Evolutionary conservation across 495 filamentous ascomycete species (phyloP).

Genomic region (Aspergillus cristatus): DNA sequence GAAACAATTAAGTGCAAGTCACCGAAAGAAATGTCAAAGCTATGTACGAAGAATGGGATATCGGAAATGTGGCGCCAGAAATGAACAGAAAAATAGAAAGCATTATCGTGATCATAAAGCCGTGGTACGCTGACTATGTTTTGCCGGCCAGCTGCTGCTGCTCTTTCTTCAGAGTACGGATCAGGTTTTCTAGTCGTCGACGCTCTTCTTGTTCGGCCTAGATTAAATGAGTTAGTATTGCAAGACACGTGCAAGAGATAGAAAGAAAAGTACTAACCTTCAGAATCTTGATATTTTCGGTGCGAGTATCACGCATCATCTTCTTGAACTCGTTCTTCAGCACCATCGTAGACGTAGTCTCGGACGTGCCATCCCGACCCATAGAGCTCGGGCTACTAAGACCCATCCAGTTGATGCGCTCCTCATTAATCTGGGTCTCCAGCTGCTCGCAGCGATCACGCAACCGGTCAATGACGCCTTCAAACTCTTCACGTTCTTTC

Average conservation of each 20-base stretch:
- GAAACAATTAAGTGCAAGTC: too few species aligned
- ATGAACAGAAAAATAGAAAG: slow-evolving; percentile 3
- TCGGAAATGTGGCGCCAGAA: slow-evolving; percentile 3
- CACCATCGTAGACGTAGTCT: slow-evolving; percentile 61
- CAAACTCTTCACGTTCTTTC: slow-evolving; percentile 70
- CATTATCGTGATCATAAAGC: slow-evolving; percentile 31
- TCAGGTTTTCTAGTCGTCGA: slow-evolving; percentile 50
- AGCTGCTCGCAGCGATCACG: slow-evolving; percentile 60
- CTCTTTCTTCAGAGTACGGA: slow-evolving; percentile 48
- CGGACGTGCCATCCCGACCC: slow-evolving; percentile 36
- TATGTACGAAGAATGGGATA: slow-evolving; percentile 15
- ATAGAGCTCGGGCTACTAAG: slow-evolving; percentile 43
- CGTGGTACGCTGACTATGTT: slow-evolving; percentile 38
- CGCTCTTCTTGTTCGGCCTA: slow-evolving; percentile 69
- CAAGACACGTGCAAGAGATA: slow-evolving; percentile 1
- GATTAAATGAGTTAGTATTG: slow-evolving; percentile 9
- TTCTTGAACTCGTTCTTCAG: slow-evolving; percentile 79
- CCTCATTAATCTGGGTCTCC: slow-evolving; percentile 61
- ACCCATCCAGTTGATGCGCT: slow-evolving; percentile 63
- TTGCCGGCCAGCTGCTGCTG: too few species aligned
- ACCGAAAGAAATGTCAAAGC: too few species aligned
- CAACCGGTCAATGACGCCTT: slow-evolving; percentile 59
- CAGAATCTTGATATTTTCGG: slow-evolving; percentile 58
- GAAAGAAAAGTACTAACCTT: slow-evolving; percentile 43
- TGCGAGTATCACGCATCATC: slow-evolving; percentile 78